Base-by-base conservation (phyloP, 257 asterid species). In the Solanum bukasovii region DNA sequence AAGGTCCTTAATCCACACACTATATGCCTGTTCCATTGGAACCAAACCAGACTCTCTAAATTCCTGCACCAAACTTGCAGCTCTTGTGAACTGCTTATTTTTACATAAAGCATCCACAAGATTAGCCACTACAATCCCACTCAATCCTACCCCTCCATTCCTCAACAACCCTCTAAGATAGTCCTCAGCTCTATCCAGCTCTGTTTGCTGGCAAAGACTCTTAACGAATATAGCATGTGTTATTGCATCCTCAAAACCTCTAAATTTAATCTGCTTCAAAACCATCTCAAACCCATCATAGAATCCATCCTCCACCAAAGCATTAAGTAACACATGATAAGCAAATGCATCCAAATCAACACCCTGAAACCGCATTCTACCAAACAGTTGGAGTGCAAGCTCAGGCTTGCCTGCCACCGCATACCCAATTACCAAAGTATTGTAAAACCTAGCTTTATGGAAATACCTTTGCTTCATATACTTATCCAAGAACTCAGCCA, bases 291-390 rank as follows among this genome's bases (percentile, higher is more conserved):
- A 95, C 21, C 90, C 92, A 77, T 93, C 96, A 86, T 87, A 93
- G 87, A 86, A 90, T 21, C 93, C 95, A 71, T 90, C 90, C 84
- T 97, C 98, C 25, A 95, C 95, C 20, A 96, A 92, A 18, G 96
- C 90, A 91, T 97, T 95, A 93, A 97, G 86, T 31, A 97, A 92
- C 75, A 97, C 94, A 33, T 94, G 96, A 86, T 94, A 95, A 37
- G 93, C 90, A 56, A 93, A 65, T 8, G 37, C 79, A 75, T 96
- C 98, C 91, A 97, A 92, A 88, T 96, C 98, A 34, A 88, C n/a
- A 25, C 98, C 98, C 20, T 14, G 75, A 52, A 96, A 96, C 31
- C 98, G 94, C 98, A 97, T 96, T 91, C 85, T 93, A 81, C 98
- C 98, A 44, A 93, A 93, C 92, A 97, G 88, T 25, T 87, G 90